These are phyloP conservation scores for Mortierella sp. DNA, from an alignment of 371 early-diverging fungal species.

Conservation along the genomic window DNA sequence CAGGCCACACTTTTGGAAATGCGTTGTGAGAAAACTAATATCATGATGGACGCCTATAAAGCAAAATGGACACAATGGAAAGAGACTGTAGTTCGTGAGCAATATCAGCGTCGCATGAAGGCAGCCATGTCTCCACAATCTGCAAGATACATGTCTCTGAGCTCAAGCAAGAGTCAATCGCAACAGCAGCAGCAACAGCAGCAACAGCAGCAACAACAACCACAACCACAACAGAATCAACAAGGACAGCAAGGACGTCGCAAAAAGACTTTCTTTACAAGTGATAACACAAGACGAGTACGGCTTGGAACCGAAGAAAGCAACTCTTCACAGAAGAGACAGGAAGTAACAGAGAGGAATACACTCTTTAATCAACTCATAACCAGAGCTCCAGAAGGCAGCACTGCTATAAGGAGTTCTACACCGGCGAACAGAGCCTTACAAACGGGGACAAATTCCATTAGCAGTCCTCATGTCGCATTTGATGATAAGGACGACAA, in stretches of 20 bases:
- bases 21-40: conserved; percentile 17
- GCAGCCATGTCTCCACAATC: conserved; percentile 19
- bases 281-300: background rate
- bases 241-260: background rate
- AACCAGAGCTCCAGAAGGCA: background rate
- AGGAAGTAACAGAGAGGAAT: conserved; percentile 25
- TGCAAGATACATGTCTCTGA: conserved; percentile 1
- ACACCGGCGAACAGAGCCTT: background rate
- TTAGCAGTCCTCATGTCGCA: conserved; percentile 15
- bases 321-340: conserved; percentile 24
- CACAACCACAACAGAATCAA: background rate
- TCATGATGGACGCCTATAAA: conserved; percentile 26
- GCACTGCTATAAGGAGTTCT: background rate
- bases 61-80: conserved; percentile 31
- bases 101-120: conserved; percentile 36
- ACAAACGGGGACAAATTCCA: background rate
- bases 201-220: background rate
- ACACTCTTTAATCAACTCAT: conserved; percentile 36
- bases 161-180: background rate
- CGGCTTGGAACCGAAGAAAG: conserved; percentile 20
- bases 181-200: too few species aligned
- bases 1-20: conserved; percentile 17
- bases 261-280: background rate
- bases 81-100: conserved; percentile 17
- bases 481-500: conserved; percentile 11